Evolutionary conservation across 768 basidiomycete genomes (phyloP), one percentile per base, ranked within the genome.

Genomic region (Leccinellum albellum): DNA sequence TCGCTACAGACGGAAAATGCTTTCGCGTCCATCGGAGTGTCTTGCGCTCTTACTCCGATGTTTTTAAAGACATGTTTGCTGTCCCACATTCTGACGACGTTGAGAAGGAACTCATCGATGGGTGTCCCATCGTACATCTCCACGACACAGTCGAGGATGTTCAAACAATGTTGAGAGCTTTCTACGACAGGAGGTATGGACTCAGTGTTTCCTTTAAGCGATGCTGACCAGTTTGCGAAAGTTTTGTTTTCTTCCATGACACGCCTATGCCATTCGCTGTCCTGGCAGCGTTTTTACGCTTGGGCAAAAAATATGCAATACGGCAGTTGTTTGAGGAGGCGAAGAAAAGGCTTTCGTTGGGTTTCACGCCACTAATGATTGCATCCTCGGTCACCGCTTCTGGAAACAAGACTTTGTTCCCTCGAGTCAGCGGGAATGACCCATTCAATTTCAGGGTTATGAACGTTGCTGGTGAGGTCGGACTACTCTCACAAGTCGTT

Each of bases 11-110:
- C 24, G 56, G 45, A 6, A 71, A 64, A 54, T 57, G 56, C 13
- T 74, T 74, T 45, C 67, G 69, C 10, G 72, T 75, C 14, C 72
- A 74, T 46, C 66, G 72, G 20, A 65, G 60, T 20, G 46, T 70
- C 32, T 51, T 75, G 10, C 35, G 53, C 21, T 29, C 56, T 2
- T 61, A 74, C 51, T 73, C 72, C 3, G 58, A 61, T 4, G 57
- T 74, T n/a, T 73, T 75, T 59, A 59, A 55, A 17, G 69, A 67
- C 32, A 69, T 73, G 71, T 72, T 73, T 13, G 13, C 49, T 6
- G 33, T 31, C 28, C 55, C 56, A 2, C 57, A 66, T 3, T 21
- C 51, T 26, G n/a, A 45, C 13, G 54, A 42, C 15, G 26, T 6
- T 2, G 52, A 58, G 12, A 21, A 53, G 31, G 57, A 59, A 6